A percentile compares a stretch with the other conserved stretches of the same genome.
phyloP scores from a whole-genome alignment of 345 rosid genomes.

The Citrus inodora region DNA sequence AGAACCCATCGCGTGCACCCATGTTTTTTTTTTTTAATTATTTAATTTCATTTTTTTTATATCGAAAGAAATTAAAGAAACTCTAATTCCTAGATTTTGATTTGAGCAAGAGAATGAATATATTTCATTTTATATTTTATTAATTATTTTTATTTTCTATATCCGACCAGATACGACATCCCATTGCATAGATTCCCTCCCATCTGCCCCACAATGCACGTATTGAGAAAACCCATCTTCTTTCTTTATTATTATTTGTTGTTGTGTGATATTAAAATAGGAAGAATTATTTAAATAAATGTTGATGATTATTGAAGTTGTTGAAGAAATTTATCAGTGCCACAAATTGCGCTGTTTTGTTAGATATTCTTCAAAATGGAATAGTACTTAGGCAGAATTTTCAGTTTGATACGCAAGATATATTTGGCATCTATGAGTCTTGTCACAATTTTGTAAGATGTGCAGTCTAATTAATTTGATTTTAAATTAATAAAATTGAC shows the following conservation, averaged over 20 bases:
- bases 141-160: neutral
- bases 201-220: neutral
- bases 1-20: constrained; percentile 5
- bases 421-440: no score
- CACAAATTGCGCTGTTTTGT: constrained; percentile 10
- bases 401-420: neutral
- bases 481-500: no score
- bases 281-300: neutral
- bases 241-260: neutral
- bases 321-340: neutral
- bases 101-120: constrained; percentile 1
- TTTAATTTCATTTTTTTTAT: neutral
- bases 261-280: no score
- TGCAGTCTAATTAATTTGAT: neutral
- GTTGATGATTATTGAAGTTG: neutral
- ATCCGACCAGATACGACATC: constrained; percentile 34
- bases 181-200: constrained; percentile 22
- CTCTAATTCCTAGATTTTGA: constrained; percentile 19
- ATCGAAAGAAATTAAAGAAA: neutral
- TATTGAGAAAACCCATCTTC: constrained; percentile 10
- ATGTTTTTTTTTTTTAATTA: neutral
- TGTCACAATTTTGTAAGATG: no score
- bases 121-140: neutral
- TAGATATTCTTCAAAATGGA: neutral
- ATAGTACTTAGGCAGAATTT: neutral